A percentile compares a stretch with the other conserved stretches of the same genome.
Conservation (phyloP, 345 rosid genomes). For the Psidium friedrichsthalianum region DNA sequence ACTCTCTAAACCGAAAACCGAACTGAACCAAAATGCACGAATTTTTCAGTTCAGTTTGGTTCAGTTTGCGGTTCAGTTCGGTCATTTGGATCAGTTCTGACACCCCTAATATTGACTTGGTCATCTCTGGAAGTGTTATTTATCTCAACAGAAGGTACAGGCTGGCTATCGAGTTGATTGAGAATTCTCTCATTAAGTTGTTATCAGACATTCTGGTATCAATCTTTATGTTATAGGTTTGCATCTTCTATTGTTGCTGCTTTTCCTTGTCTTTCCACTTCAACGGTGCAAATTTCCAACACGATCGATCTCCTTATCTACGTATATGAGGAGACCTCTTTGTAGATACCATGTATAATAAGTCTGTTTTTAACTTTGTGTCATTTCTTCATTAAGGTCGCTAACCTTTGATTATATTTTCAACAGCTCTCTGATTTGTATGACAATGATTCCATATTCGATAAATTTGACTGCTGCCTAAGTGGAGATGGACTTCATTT, state of each 20-base stretch:
- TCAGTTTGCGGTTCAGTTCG: no score
- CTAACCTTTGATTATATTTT: background rate
- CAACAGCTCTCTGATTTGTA: slow-evolving; percentile 55
- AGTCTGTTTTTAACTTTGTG: background rate
- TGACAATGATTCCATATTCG: slow-evolving; percentile 52
- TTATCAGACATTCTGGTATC: background rate
- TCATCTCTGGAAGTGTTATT: background rate
- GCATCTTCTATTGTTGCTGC: background rate
- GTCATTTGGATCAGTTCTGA: no score
- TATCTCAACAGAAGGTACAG: background rate
- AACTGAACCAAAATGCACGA: no score
- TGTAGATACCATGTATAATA: background rate
- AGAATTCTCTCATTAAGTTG: background rate
- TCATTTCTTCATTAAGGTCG: background rate
- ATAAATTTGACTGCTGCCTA: slow-evolving; percentile 59
- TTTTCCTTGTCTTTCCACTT: background rate
- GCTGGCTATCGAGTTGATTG: background rate
- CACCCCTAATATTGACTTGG: no score
- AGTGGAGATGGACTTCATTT: slow-evolving; percentile 47
- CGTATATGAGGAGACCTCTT: background rate
- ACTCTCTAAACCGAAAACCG: no score
- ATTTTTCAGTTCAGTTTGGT: no score
- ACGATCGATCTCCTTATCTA: background rate
- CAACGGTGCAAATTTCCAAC: background rate
- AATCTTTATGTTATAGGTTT: background rate